phyloP scores from a whole-genome alignment of 163 green algal genomes.

The Prototheca wickerhamii region DNA sequence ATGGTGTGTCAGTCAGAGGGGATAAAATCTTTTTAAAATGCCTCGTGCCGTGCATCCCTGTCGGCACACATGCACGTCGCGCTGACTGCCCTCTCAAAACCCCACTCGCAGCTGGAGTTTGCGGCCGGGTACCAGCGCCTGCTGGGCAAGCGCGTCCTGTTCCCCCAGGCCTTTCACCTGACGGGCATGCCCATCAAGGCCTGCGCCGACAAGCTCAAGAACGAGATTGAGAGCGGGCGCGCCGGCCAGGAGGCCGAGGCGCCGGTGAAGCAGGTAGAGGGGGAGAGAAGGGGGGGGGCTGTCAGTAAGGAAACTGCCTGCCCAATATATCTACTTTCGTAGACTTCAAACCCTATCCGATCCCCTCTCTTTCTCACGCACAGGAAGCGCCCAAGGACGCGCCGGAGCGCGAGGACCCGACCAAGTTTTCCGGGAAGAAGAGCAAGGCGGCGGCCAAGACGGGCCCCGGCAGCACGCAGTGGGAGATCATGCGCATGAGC shows the following conservation, averaged over 20 bases:
- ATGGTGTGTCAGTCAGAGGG: background rate
- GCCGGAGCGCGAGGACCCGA: constrained; percentile 50
- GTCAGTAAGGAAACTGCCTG: background rate
- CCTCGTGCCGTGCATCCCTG: too few species aligned
- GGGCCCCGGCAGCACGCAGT: constrained; percentile 76
- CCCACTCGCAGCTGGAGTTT: constrained; percentile 85
- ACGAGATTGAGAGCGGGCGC: constrained; percentile 55
- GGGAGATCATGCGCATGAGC: constrained; percentile 82
- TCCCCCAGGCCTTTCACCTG: constrained; percentile 97
- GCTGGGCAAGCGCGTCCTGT: constrained; percentile 82
- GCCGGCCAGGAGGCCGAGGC: background rate
- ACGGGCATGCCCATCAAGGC: constrained; percentile 99
- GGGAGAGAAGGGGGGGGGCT: background rate
- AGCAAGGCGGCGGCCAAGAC: constrained; percentile 88
- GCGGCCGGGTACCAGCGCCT: constrained; percentile 88
- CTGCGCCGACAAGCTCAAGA: constrained; percentile 88
- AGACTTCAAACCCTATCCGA: too few species aligned
- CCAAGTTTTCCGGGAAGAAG: constrained; percentile 93
- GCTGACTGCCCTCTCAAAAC: background rate
- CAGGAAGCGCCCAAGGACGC: background rate
- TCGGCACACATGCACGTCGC: too few species aligned
- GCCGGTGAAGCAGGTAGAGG: background rate
- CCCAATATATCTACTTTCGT: too few species aligned
- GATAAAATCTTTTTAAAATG: too few species aligned
- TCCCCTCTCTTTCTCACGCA: background rate